Base-by-base conservation (phyloP, 768 basidiomycete species). In the Leccinum incarnatum region DNA sequence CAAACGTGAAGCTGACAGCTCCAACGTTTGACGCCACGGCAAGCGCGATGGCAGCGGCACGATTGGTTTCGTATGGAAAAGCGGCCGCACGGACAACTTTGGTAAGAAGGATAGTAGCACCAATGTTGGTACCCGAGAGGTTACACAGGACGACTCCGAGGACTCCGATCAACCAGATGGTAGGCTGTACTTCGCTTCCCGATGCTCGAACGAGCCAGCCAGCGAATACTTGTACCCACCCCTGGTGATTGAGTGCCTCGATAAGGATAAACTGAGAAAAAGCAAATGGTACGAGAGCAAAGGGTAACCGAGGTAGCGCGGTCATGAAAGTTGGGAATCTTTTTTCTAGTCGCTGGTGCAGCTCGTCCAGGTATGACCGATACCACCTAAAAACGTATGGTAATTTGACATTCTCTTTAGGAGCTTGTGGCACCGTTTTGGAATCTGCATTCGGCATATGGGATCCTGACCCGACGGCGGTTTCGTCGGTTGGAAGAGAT, bases 221-320 rank as follows among this genome's bases (percentile, higher is more conserved):
- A 0, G 85, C 88, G 68, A 95, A 96, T 23, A 95, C 79, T 12
- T 84, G 79, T 9, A 96, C 92, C 94, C 95, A 98, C 27, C 93
- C 93, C 58, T 88, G 85, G 60, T 85, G 80, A 12, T 85, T 79
- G 6, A 98, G 81, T 0, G 81, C 90, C 68, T 95, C 89, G 58
- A 96, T 92, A 57, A 98, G 83, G 63, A 98, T 93, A 76, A 98
- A 98, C 73, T 95, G 93, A 1, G 89, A 87, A 69, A 98, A 94
- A 0, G 94, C 91, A 68, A 98, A 98, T 0, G 93, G 93, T 15
- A 97, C 77, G 7, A 97, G 83, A 12, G 85, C 81, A 59, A 94
- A 85, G 1, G 94, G 95, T 0, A 95, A 78, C 19, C 87, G 82
- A 0, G 84, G 80, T 21, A 87, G 74, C 21, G 85, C 83, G 10